Evolutionary conservation across 176 grass and related monocot species (phyloP).

Genomic region (Triticum timopheevii): DNA sequence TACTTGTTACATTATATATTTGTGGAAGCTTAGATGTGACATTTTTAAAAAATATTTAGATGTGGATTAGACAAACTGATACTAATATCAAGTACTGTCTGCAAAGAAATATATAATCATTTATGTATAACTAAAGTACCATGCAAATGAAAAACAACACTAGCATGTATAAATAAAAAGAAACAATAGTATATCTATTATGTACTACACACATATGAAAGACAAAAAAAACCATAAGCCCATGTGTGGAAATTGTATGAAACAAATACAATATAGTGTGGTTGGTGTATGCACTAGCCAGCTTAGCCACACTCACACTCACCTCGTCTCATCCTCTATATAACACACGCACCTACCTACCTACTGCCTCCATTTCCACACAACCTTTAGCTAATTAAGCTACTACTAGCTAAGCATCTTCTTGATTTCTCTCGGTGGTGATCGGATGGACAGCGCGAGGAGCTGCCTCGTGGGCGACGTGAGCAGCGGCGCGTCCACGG

Average conservation of each 20-base stretch:
- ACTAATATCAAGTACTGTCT: no score
- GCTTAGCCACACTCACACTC: background rate
- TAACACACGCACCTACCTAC: constrained; percentile 10
- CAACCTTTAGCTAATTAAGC: background rate
- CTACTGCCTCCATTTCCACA: background rate
- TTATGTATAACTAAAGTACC: no score
- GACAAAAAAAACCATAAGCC: constrained; percentile 3
- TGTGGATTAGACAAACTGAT: no score
- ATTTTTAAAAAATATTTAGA: no score
- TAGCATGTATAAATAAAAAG: no score
- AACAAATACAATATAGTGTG: background rate
- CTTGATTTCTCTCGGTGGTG: background rate
- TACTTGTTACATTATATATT: no score
- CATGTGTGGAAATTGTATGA: constrained; percentile 1
- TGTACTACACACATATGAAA: background rate
- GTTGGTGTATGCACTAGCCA: background rate
- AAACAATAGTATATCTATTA: no score
- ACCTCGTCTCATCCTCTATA: background rate
- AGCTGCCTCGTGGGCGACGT: constrained; percentile 54
- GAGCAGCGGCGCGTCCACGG: constrained; percentile 58
- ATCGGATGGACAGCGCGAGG: constrained; percentile 51
- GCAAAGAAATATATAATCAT: no score
- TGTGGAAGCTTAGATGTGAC: no score
- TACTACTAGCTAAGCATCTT: background rate
- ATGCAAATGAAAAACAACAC: no score